Conservation (phyloP, 140 eudicot genomes). For the Erigeron philadelphicus region DNA sequence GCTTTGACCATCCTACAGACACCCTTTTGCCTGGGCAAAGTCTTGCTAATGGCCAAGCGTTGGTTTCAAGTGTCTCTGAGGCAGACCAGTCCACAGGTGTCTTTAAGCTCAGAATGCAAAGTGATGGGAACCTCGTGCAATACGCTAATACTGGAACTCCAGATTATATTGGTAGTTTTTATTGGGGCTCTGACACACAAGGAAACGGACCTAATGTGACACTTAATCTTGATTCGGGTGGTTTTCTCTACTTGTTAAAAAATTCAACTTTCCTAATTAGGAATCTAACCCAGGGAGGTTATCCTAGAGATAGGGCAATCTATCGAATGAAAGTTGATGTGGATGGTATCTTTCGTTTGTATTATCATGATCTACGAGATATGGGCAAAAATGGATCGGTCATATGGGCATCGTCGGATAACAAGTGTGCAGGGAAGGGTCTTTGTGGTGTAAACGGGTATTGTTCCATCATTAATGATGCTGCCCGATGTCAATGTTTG, state of each 20-base stretch:
- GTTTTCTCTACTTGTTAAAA: conserved; percentile 30
- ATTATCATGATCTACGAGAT: conserved; percentile 19
- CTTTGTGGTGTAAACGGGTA: conserved; percentile 44
- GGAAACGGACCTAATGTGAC: conserved; percentile 27
- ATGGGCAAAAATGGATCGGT: conserved; percentile 6
- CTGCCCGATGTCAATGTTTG: conserved; percentile 32
- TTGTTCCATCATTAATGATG: conserved; percentile 21
- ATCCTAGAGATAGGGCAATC: not conserved
- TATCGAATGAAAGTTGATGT: conserved; percentile 34
- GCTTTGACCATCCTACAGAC: conserved; percentile 43
- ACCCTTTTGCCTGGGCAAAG: conserved; percentile 41
- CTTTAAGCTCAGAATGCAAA: conserved; percentile 34
- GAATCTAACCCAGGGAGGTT: conserved; percentile 27
- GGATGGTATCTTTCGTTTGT: conserved; percentile 46
- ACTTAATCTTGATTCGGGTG: conserved; percentile 35
- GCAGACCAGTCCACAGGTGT: conserved; percentile 26
- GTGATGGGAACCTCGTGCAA: conserved; percentile 40
- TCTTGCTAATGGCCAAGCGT: conserved; percentile 15
- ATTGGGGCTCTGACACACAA: conserved; percentile 14
- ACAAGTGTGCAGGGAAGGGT: conserved; percentile 36
- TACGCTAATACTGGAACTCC: not conserved
- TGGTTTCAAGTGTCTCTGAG: conserved; percentile 35
- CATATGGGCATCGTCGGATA: conserved; percentile 22
- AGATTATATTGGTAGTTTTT: not conserved
- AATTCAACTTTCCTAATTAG: not conserved